Conservation (phyloP, 306 rosid genomes). For the Luffa aegyptiaca region DNA sequence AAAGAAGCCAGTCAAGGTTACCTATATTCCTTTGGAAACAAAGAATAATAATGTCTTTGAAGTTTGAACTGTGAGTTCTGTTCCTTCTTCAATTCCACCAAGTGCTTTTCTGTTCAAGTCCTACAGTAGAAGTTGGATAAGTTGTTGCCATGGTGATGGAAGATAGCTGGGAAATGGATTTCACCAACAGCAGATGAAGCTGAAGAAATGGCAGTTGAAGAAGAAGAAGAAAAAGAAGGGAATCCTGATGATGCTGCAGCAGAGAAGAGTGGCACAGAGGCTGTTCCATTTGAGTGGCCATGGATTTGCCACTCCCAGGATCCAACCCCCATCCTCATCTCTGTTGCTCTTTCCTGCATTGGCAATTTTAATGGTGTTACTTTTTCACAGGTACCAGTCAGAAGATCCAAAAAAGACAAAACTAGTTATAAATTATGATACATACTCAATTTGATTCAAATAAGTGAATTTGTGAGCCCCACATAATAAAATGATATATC, state of each 20-base stretch:
- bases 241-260: conserved; percentile 99
- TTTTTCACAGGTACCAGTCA: not conserved
- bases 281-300: conserved; percentile 37
- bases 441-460: not conserved
- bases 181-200: conserved; percentile 47
- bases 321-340: conserved; percentile 47
- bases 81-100: not conserved
- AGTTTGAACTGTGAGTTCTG: not conserved
- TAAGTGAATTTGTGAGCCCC: not conserved
- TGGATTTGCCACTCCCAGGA: conserved; percentile 62
- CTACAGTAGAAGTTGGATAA: conserved; percentile 3
- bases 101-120: not conserved
- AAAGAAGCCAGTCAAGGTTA: not conserved
- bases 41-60: not conserved
- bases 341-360: conserved; percentile 63
- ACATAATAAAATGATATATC: not conserved
- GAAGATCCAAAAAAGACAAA: not conserved
- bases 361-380: not conserved
- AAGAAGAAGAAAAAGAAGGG: conserved; percentile 32
- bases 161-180: conserved; percentile 35
- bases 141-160: conserved; percentile 10
- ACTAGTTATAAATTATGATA: not conserved
- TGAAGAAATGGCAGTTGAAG: conserved; percentile 25
- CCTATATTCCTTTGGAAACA: not conserved
- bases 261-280: conserved; percentile 51